Conservation (phyloP, 805 yeast species). For the Schwanniomyces polymorphus region DNA sequence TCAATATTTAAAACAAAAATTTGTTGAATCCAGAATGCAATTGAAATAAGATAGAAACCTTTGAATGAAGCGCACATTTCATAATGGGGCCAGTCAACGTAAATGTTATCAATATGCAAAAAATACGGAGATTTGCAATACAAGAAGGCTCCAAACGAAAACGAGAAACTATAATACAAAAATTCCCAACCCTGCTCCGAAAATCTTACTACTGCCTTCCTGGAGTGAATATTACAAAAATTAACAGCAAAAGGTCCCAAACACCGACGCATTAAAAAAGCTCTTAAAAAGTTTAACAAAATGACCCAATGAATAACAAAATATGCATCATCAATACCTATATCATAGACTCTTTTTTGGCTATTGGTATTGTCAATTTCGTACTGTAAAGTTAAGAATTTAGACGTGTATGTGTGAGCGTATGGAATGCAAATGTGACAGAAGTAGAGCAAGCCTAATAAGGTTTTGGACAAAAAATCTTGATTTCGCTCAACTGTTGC, state of each 20-base stretch:
- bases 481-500: conserved; percentile 38
- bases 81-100: conserved; percentile 74
- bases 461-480: conserved; percentile 27
- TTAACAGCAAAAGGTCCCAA: conserved; percentile 56
- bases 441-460: conserved; percentile 26
- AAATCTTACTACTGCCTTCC: conserved; percentile 62
- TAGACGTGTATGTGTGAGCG: conserved; percentile 25
- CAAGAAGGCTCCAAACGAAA: conserved; percentile 56
- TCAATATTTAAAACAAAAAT: conserved; percentile 75
- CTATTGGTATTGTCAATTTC: conserved; percentile 13
- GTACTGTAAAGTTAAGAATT: conserved; percentile 37
- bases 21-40: conserved; percentile 83
- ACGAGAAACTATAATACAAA: conserved; percentile 57
- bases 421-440: conserved; percentile 21
- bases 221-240: conserved; percentile 41
- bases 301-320: conserved; percentile 56
- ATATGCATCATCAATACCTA: conserved; percentile 56
- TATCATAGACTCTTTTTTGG: conserved; percentile 42
- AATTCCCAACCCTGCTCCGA: conserved; percentile 86
- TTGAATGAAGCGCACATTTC: conserved; percentile 54
- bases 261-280: conserved; percentile 56
- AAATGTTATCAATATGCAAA: conserved; percentile 56
- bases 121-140: conserved; percentile 61
- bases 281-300: conserved; percentile 56
- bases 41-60: conserved; percentile 66